These are phyloP conservation scores for Phytophthora quininea DNA, from an alignment of 352 stramenopile species.

Conservation along the genomic window DNA sequence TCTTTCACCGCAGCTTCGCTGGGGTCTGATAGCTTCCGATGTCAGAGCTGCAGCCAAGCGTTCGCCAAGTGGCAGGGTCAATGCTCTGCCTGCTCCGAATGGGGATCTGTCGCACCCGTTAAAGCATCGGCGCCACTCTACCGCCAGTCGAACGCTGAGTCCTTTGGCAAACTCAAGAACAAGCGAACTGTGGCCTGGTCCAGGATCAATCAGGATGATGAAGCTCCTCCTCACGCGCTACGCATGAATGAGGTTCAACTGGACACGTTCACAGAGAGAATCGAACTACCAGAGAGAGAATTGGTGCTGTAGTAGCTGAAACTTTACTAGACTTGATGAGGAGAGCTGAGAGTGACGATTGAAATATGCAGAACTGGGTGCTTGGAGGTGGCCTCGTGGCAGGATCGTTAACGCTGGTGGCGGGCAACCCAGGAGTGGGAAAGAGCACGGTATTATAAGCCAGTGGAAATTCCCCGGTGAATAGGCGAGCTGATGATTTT, in stretches of 20 bases:
- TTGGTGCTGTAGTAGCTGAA: slow-evolving; percentile 35
- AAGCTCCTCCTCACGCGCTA: slow-evolving; percentile 34
- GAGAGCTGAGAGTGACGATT: slow-evolving; percentile 39
- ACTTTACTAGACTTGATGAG: slow-evolving; percentile 29
- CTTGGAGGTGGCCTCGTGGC: slow-evolving; percentile 96
- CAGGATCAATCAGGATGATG: slow-evolving; percentile 17
- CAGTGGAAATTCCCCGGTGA: slow-evolving; percentile 1
- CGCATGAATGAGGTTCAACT: slow-evolving; percentile 81
- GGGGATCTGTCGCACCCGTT: slow-evolving; percentile 88
- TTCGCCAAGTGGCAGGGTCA: slow-evolving; percentile 89
- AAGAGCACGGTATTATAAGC: slow-evolving; percentile 80
- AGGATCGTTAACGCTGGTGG: slow-evolving; percentile 94
- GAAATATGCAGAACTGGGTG: slow-evolving; percentile 87
- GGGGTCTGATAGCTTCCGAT: slow-evolving; percentile 42
- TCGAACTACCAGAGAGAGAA: slow-evolving; percentile 75
- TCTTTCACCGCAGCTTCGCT: too few relatives aligned
- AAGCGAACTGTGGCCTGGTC: slow-evolving; percentile 47
- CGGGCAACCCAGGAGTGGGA: slow-evolving; percentile 94
- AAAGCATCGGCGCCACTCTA: slow-evolving; percentile 45
- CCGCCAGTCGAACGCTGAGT: slow-evolving; percentile 62
- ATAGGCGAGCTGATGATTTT: slow-evolving; percentile 6
- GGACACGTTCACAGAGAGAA: slow-evolving; percentile 57
- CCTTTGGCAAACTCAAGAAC: slow-evolving; percentile 46
- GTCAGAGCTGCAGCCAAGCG: slow-evolving; percentile 59
- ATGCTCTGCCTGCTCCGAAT: slow-evolving; percentile 88